phyloP scores from a whole-genome alignment of 306 rosid genomes.

The Styphnolobium japonicum region DNA sequence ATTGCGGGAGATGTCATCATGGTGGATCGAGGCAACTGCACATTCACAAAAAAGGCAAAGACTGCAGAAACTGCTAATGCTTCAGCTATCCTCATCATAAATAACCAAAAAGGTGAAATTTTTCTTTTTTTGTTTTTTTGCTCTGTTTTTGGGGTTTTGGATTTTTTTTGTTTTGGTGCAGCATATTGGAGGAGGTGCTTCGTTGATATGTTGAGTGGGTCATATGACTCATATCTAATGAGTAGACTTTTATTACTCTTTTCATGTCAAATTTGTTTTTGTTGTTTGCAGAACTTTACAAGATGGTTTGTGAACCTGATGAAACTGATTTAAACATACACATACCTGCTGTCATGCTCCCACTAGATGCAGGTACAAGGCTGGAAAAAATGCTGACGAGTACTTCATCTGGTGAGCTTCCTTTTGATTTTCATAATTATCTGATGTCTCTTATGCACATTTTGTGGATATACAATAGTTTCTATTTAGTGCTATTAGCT shows the following conservation, averaged over 20 bases:
- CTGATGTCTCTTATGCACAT: neutral
- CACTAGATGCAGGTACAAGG: constrained; percentile 81
- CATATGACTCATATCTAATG: constrained; percentile 9
- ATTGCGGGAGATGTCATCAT: constrained; percentile 80
- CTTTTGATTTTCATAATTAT: constrained; percentile 1
- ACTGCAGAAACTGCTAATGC: constrained; percentile 86
- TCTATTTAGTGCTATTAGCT: neutral
- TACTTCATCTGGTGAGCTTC: constrained; percentile 57
- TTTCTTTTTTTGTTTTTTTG: neutral
- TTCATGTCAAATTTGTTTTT: constrained; percentile 20
- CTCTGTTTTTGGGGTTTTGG: too few relatives aligned
- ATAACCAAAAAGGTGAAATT: constrained; percentile 67
- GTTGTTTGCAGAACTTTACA: constrained; percentile 76
- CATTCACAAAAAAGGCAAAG: constrained; percentile 80
- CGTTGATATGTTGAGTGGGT: constrained; percentile 5
- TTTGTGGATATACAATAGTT: constrained; percentile 11
- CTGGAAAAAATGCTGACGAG: constrained; percentile 64
- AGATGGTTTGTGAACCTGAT: constrained; percentile 92
- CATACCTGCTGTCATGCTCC: constrained; percentile 94
- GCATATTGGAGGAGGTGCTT: neutral
- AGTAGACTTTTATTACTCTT: neutral
- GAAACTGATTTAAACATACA: constrained; percentile 77
- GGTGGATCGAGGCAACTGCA: constrained; percentile 89
- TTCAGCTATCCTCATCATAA: constrained; percentile 88
- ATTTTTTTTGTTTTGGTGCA: neutral